Evolutionary conservation across 768 basidiomycete species (phyloP), one percentile per base, ranked within the genome.

Genomic region (Hygrocybe coccinea): DNA sequence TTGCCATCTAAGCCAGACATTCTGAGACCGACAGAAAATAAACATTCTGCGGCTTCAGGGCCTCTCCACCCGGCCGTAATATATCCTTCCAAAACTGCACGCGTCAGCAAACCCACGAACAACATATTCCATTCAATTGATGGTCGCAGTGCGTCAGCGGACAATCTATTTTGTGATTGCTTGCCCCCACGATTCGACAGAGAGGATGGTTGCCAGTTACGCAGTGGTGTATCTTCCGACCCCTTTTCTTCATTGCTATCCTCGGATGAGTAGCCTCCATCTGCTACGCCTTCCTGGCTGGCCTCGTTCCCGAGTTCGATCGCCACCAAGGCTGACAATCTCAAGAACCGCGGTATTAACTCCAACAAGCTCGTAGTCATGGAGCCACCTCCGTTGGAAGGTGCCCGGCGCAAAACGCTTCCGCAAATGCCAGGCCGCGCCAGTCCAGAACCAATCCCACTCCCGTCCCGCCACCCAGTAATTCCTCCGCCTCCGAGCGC

Each of bases 71-170:
- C 86, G 9, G 83, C 86, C 1, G 83, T 84, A 44, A 93, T 76
- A 64, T 93, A 94, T 0, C 91, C 91, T 64, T 95, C 90, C 50
- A 94, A 70, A 17, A 84, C 87, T 0, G 89, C 89, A n/a, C 91
- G 81, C 5, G 90, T 90, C 25, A 91, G 74, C 21, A 95, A 72
- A 1, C 87, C 85, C 0, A 82, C 81, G 14, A 92, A 75, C 11
- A 95, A 76, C 70, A 86, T 77, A 68, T 91, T 94, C 91, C 91
- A 94, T 59, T 84, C 83, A 22, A 80, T 72, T 24, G 89, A 85
- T 0, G 91, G 91, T 2, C 77, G 75, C 34, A 89, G 67, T 0
- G 86, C 84, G n/a, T 70, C 63, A 4, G 73, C 74, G 43, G 76
- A 77, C 61, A 73, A 68, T 56, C 73, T 65, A 5, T 67, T 67